Evolutionary conservation across 768 basidiomycete species (phyloP).

Genomic region (Tylopilus subfusipes): DNA sequence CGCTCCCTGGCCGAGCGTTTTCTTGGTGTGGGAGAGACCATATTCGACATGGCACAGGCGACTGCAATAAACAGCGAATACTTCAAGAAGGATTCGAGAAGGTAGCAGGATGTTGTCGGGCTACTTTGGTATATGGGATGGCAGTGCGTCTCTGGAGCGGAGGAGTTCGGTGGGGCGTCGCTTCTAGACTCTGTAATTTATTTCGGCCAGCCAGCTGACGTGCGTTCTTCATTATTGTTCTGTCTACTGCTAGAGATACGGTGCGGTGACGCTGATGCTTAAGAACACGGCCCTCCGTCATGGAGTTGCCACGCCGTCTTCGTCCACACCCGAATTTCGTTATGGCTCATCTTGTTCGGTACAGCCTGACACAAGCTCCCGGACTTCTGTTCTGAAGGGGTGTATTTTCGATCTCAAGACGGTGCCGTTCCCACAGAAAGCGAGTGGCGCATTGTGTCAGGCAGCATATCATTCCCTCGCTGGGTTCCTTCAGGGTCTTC

Average conservation of each 20-base stretch:
- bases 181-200: slow-evolving; percentile 30
- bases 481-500: not conserved
- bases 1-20: slow-evolving; percentile 78
- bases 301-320: slow-evolving; percentile 6
- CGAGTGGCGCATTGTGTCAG: not conserved
- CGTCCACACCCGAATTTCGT: not conserved
- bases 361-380: not conserved
- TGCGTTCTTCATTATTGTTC: slow-evolving; percentile 22
- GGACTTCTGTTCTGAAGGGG: not conserved
- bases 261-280: slow-evolving; percentile 1
- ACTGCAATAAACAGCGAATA: slow-evolving; percentile 84
- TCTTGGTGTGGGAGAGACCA: slow-evolving; percentile 80
- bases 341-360: not conserved
- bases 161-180: slow-evolving; percentile 11
- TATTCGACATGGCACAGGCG: slow-evolving; percentile 83
- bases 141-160: slow-evolving; percentile 6
- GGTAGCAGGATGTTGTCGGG: slow-evolving; percentile 17
- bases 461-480: not conserved
- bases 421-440: not conserved
- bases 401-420: not conserved
- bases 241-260: slow-evolving; percentile 9
- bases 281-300: slow-evolving; percentile 9
- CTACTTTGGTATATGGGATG: not conserved
- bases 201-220: slow-evolving; percentile 18
- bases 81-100: slow-evolving; percentile 59